Evolutionary conservation across 2,329 filamentous ascomycete genomes (phyloP).

Genomic region (Trichoderma sp.): DNA sequence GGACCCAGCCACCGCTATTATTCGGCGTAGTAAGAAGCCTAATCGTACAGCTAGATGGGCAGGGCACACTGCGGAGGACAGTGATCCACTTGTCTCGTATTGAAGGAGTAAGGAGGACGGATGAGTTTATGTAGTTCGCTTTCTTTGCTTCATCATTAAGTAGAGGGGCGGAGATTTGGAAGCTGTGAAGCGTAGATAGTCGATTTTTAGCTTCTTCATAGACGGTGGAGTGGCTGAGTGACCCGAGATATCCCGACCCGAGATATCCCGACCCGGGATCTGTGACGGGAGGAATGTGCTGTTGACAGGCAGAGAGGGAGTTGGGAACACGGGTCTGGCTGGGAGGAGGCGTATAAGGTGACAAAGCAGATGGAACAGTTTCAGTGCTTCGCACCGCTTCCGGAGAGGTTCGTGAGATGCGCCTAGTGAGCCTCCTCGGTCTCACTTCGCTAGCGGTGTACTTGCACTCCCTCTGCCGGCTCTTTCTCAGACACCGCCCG

Average conservation of each 20-base stretch:
- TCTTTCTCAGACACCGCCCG: not conserved
- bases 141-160: not conserved
- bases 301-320: not conserved
- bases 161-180: not conserved
- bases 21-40: not conserved
- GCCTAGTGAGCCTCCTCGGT: not conserved
- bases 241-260: not conserved
- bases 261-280: not conserved
- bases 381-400: not conserved
- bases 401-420: not conserved
- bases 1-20: not conserved
- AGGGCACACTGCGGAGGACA: not conserved
- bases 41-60: not conserved
- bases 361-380: not conserved
- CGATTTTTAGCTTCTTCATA: not conserved
- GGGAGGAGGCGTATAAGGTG: not conserved
- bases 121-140: not conserved
- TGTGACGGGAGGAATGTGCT: not conserved
- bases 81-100: not conserved
- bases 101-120: not conserved
- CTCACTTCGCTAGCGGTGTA: not conserved
- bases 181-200: not conserved
- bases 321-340: not conserved
- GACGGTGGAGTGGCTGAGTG: not conserved
- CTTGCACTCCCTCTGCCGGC: not conserved